A percentile compares a stretch with the other conserved stretches of the same genome.
phyloP scores from a whole-genome alignment of 2,329 filamentous ascomycete genomes.

The Colletotrichum sp. region DNA sequence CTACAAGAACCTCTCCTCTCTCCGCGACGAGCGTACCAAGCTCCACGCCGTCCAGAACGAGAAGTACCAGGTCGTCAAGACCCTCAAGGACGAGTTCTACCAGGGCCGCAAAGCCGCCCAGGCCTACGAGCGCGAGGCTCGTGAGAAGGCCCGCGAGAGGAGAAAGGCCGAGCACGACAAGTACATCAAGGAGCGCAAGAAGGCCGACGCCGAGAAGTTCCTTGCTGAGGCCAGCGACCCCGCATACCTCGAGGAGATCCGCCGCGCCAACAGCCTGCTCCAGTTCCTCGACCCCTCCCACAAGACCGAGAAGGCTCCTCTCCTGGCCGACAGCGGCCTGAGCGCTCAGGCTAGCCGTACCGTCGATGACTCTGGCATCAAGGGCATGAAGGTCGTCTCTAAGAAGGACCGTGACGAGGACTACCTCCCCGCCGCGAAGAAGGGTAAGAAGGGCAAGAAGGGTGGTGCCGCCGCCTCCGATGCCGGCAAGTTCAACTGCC shows the following conservation, averaged over 20 bases:
- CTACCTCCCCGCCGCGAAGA: conserved; percentile 81
- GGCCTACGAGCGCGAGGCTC: conserved; percentile 83
- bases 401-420: conserved; percentile 91
- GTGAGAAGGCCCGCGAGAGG: conserved; percentile 77
- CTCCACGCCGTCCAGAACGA: conserved; percentile 86
- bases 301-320: conserved; percentile 69
- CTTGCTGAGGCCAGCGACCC: conserved; percentile 83
- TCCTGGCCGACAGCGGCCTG: conserved; percentile 72
- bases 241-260: conserved; percentile 92
- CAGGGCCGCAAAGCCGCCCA: conserved; percentile 80
- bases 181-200: conserved; percentile 73
- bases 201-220: conserved; percentile 76
- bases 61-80: conserved; percentile 81
- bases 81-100: conserved; percentile 90
- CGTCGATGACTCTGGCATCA: conserved; percentile 82
- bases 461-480: conserved; percentile 55
- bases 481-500: conserved; percentile 73
- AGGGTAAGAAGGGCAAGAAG: conserved; percentile 89
- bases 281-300: conserved; percentile 85
- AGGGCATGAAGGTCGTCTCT: conserved; percentile 81
- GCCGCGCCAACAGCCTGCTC: conserved; percentile 85
- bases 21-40: conserved; percentile 86
- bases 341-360: conserved; percentile 81
- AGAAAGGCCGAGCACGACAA: conserved; percentile 81
- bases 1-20: conserved; percentile 83